Base-by-base conservation (phyloP, 768 basidiomycete genomes). In the Lentinus tigrinus region DNA sequence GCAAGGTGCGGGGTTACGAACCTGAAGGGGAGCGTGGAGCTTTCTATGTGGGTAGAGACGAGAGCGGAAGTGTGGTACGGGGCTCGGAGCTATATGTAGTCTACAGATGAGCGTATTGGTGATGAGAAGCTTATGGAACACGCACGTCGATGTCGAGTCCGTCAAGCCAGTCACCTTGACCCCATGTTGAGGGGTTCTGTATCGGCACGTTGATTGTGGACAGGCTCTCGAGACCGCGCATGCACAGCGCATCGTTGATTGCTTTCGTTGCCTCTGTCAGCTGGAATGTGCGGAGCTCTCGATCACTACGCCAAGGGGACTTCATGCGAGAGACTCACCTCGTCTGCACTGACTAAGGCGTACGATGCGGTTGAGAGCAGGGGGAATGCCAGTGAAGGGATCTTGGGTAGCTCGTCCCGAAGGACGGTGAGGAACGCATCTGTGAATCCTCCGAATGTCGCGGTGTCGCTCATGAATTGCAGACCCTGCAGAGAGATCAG, bases 341-440 rank as follows among this genome's bases (percentile, higher is more conserved):
- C 72, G 56, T 78, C 75, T 9, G 69, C 27, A 51, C 75, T 72
- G 19, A 73, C 62, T 19, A 66, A 54, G 26, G 62, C 61, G 0
- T 78, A 75, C 28, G 71, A 60, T 37, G 69, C 68, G 57, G 72
- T 72, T 21, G 88, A 87, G 49, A 90, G 73, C 14, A 89, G 65
- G 19, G 86, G 78, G 53, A 88, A 83, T 2, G 77, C 69, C 43
- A 90, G 62, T 24, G 78, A 74, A 6, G 88, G 78, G n/a, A 82
- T 67, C 66, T 89, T 91, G 5, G 76, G 69, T 63, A 84, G 81
- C 62, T 93, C 89, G 61, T 92, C 91, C 17, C 83, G 81, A 61
- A 89, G 79, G 4, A 79, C 69, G 4, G 78, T 75, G 40, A 92
- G 72, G 47, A 93, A 78, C 3, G 83, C 75, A 51, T 78, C 60